Evolutionary conservation across 352 stramenopile genomes (phyloP).

Genomic region (Pythium volutum): DNA sequence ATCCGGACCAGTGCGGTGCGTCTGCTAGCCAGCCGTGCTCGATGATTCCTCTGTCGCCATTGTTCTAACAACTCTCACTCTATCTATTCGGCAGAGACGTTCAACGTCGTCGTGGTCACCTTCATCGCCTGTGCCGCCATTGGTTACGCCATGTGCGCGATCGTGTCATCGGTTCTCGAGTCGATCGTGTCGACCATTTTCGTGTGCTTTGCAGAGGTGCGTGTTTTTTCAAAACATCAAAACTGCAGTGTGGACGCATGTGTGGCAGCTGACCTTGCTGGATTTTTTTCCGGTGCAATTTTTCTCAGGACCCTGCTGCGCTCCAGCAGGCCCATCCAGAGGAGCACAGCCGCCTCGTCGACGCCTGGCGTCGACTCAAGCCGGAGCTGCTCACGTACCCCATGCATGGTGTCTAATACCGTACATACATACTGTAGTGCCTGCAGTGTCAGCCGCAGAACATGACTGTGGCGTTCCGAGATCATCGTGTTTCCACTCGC

Average conservation of each 20-base stretch:
- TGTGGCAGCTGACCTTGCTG: not conserved
- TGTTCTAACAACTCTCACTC: not conserved
- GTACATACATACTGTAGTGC: too few species aligned
- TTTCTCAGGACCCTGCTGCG: constrained; percentile 56
- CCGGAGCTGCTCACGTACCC: constrained; percentile 51
- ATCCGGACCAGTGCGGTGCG: constrained; percentile 63
- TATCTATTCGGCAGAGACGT: constrained; percentile 52
- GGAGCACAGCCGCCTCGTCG: constrained; percentile 66
- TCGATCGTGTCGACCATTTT: constrained; percentile 85
- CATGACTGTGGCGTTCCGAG: too few species aligned
- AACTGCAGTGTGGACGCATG: not conserved
- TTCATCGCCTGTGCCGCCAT: constrained; percentile 72
- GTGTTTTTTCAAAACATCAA: constrained; percentile 13
- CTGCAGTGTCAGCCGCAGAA: not conserved
- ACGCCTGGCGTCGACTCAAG: constrained; percentile 67
- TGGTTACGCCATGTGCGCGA: constrained; percentile 82
- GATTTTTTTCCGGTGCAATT: not conserved
- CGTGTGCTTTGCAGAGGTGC: constrained; percentile 84
- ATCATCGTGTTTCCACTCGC: too few species aligned
- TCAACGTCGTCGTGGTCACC: constrained; percentile 76
- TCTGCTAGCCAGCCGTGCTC: constrained; percentile 4
- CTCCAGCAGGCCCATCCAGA: constrained; percentile 69
- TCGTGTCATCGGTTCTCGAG: constrained; percentile 81
- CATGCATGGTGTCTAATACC: constrained; percentile 17
- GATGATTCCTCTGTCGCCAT: not conserved